phyloP scores from a whole-genome alignment of 176 grass and related monocot species.

The Miscanthus lutarioriparius region DNA sequence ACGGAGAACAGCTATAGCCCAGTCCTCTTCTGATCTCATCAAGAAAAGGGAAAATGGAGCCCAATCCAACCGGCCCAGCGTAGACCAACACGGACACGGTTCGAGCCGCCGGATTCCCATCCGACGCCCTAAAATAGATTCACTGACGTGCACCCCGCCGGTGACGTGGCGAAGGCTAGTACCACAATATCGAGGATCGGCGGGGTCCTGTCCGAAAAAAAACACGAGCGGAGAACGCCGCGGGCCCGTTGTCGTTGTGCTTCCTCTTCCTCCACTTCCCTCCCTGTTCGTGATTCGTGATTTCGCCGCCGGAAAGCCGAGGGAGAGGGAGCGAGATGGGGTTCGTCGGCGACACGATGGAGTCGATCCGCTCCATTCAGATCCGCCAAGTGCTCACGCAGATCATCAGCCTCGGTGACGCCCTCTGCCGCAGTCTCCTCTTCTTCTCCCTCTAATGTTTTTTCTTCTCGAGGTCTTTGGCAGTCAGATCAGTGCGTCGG shows the following conservation, averaged over 20 bases:
- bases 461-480: background rate
- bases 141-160: background rate
- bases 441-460: background rate
- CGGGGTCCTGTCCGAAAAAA: conserved; percentile 25
- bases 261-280: background rate
- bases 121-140: background rate
- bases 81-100: background rate
- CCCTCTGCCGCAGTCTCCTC: background rate
- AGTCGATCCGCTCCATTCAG: conserved; percentile 68
- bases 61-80: background rate
- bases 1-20: no score
- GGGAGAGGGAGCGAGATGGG: conserved; percentile 45
- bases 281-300: background rate
- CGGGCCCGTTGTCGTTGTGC: background rate
- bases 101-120: background rate
- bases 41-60: background rate
- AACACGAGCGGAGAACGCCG: background rate
- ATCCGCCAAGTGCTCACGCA: conserved; percentile 63
- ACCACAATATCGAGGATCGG: background rate
- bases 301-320: conserved; percentile 8
- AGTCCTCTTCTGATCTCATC: background rate
- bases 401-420: conserved; percentile 72
- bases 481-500: background rate
- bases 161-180: background rate
- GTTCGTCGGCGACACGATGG: conserved; percentile 57